Base-by-base conservation (phyloP, 305 asterid species). In the Ajuga reptans region DNA sequence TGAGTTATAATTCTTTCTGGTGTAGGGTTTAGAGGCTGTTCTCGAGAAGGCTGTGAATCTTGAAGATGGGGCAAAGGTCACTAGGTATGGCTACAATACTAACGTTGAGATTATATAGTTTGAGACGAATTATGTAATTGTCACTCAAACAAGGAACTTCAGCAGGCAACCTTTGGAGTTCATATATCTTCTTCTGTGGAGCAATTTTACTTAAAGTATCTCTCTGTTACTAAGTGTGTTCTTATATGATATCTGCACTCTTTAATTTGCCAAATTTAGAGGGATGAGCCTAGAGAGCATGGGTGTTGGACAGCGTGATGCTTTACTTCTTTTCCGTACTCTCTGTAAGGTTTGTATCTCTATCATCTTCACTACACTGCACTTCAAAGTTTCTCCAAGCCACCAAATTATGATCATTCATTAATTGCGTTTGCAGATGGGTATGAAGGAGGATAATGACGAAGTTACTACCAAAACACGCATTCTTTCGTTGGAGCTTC, bases 11-110 rank as follows among this genome's bases (percentile, higher is more conserved):
- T 37, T 58, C 45, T 62, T 55, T 42, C 56, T 31, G 51, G 43
- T 76, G 31, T 64, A 94, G 98, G 98, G 98, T 81, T 79, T 94
- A 77, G 99, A 94, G 90, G 99, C 99, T 77, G 98, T 86, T 82
- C 92, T 94, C 14, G 98, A 94, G 85, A 94, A 94, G 82, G 98
- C 97, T 69, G 97, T 94, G 80, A 84, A 83, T 76, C 89, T 90
- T 75, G 99, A 89, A 84, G 98, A 91, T 77, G 92, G 96, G 71
- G 95, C 85, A 75, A 89, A 94, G 77, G 87, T 81, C 70, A 75
- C 91, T 41, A 87, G 95, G 99, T 91, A 82, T 29, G 67, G 58
- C 70, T 65, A 58, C 77, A 49, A 11, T 31, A 59, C 61, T 59
- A 43, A 51, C 39, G 36, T 69, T 73, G 70, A 63, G 56, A 53